phyloP scores from a whole-genome alignment of 73 alveolate genomes.

The Durusdinium trenchii region DNA sequence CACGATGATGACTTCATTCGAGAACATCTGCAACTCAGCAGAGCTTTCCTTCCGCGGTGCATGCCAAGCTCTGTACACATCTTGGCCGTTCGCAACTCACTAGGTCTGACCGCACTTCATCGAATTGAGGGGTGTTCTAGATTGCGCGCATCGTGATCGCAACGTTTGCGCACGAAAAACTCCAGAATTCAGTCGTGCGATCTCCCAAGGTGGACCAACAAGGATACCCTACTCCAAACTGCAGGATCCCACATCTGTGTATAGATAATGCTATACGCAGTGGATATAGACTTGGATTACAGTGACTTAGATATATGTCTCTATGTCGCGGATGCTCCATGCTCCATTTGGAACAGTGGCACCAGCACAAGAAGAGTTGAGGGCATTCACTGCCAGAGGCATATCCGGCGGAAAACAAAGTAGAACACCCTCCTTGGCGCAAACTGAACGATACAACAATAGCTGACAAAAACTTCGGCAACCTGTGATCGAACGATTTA shows the following conservation, averaged over 20 bases:
- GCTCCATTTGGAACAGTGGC: neutral
- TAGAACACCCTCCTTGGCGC: neutral
- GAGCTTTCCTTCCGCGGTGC: slow-evolving; percentile 15
- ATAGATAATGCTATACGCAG: too few species aligned
- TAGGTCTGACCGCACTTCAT: slow-evolving; percentile 42
- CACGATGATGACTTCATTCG: neutral
- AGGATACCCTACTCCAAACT: neutral
- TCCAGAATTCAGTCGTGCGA: neutral
- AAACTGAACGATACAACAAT: neutral
- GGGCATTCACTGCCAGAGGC: slow-evolving; percentile 48
- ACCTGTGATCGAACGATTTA: neutral
- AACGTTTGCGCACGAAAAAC: neutral
- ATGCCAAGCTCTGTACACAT: slow-evolving; percentile 45
- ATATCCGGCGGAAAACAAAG: slow-evolving; percentile 25
- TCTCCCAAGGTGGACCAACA: neutral
- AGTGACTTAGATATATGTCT: neutral
- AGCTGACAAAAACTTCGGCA: neutral
- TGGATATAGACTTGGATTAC: too few species aligned
- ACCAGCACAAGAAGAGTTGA: neutral
- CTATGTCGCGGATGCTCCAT: neutral
- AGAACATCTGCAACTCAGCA: neutral
- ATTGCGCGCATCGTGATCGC: neutral
- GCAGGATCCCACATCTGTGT: neutral
- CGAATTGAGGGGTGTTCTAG: slow-evolving; percentile 36
- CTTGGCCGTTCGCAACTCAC: slow-evolving; percentile 39